Conservation (phyloP, 768 basidiomycete species). For the Roridomyces roridus region DNA sequence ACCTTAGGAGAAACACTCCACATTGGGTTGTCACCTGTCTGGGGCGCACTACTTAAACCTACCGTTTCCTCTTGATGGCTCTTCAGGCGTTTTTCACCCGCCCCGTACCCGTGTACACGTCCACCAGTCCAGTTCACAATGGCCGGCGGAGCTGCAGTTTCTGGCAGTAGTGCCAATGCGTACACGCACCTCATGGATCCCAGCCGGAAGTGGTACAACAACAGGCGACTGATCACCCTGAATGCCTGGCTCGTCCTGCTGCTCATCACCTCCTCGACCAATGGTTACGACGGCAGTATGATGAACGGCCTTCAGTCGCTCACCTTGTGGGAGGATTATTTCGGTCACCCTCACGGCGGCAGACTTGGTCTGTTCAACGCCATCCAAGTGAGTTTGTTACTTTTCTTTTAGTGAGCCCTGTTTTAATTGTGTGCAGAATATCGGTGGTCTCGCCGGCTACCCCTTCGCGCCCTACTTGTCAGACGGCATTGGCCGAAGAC, state of each 20-base stretch:
- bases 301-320: conserved; percentile 83
- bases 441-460: conserved; percentile 70
- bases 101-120: conserved; percentile 30
- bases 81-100: conserved; percentile 35
- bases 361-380: conserved; percentile 75
- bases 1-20: conserved; percentile 31
- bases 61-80: not conserved
- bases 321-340: conserved; percentile 65
- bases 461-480: conserved; percentile 76
- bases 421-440: conserved; percentile 52
- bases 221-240: conserved; percentile 66
- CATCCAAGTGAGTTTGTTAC: conserved; percentile 60
- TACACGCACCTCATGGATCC: conserved; percentile 68
- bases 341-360: conserved; percentile 60
- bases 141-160: conserved; percentile 58
- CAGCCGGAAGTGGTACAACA: conserved; percentile 77
- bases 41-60: conserved; percentile 37
- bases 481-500: conserved; percentile 73
- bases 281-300: conserved; percentile 80
- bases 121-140: conserved; percentile 47
- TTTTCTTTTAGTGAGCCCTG: not conserved
- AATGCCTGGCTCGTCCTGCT: conserved; percentile 75
- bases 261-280: conserved; percentile 80
- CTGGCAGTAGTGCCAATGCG: conserved; percentile 37
- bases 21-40: conserved; percentile 15